A percentile compares a stretch with the other conserved stretches of the same genome.
Evolutionary conservation across 768 basidiomycete genomes (phyloP).

Genomic region (Cyclocybe aegerita): DNA sequence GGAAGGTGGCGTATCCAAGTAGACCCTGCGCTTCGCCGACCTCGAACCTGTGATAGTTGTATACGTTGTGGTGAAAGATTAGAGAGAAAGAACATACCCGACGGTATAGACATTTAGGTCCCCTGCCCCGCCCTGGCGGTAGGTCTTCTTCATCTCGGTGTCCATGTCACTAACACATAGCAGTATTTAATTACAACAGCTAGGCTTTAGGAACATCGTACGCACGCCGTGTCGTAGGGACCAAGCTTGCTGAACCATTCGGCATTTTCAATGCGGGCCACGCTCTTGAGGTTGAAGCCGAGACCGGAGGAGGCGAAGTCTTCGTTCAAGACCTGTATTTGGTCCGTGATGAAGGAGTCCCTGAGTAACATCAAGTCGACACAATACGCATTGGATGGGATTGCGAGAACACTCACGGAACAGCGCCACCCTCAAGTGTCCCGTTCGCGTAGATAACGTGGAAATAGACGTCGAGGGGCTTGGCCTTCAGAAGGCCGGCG

Average conservation of each 20-base stretch:
- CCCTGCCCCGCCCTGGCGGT: conserved; percentile 9
- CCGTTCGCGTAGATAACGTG: conserved; percentile 34
- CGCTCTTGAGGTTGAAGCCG: conserved; percentile 30
- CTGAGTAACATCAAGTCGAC: conserved; percentile 11
- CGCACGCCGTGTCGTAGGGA: conserved; percentile 7
- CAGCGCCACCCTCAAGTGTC: conserved; percentile 27
- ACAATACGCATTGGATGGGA: background rate
- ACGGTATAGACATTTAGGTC: conserved; percentile 22
- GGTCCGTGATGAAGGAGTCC: conserved; percentile 27
- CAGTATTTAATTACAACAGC: background rate
- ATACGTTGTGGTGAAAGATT: background rate
- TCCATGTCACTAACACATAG: background rate
- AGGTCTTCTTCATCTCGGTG: conserved; percentile 16
- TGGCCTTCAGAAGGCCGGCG: conserved; percentile 4
- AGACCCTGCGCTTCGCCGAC: conserved; percentile 18
- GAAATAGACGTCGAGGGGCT: conserved; percentile 27
- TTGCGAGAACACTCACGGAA: conserved; percentile 24
- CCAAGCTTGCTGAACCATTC: conserved; percentile 34
- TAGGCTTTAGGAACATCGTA: background rate
- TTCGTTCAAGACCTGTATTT: conserved; percentile 39
- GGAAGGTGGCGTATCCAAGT: conserved; percentile 38
- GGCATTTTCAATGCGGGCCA: conserved; percentile 32
- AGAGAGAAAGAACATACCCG: conserved; percentile 9
- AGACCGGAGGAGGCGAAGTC: conserved; percentile 34
- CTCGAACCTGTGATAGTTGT: conserved; percentile 15